Evolutionary conservation across 345 rosid genomes (phyloP).

Genomic region (Orychophragmus violaceus): DNA sequence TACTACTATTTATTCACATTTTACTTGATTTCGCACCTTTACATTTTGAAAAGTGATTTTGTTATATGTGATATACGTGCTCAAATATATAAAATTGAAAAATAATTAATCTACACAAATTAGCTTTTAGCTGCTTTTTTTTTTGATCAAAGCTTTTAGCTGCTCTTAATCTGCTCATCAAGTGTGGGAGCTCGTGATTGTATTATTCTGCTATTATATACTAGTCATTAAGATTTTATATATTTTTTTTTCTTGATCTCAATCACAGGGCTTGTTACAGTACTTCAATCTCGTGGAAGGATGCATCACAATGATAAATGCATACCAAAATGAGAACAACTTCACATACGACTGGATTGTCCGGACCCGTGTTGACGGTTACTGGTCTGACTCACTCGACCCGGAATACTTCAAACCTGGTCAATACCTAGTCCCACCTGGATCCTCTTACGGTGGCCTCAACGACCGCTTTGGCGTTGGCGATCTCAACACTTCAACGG

Average conservation of each 20-base stretch:
- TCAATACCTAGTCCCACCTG: constrained; percentile 65
- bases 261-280: constrained; percentile 70
- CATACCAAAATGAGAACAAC: constrained; percentile 43
- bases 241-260: neutral
- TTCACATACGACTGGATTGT: constrained; percentile 86
- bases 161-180: neutral
- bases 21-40: neutral
- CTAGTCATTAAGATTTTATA: neutral
- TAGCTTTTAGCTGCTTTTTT: neutral
- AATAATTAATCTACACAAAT: neutral
- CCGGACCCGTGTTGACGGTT: constrained; percentile 91
- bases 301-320: constrained; percentile 56
- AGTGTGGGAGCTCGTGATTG: neutral
- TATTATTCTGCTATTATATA: neutral
- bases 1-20: neutral
- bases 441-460: constrained; percentile 84
- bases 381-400: constrained; percentile 62
- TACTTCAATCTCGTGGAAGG: constrained; percentile 86
- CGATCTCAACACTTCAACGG: constrained; percentile 46
- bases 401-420: constrained; percentile 57
- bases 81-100: neutral
- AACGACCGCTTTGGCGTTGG: constrained; percentile 96
- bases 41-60: neutral
- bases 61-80: neutral
- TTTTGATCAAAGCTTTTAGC: no score